A percentile compares a stretch with the other conserved stretches of the same genome.
Conservation (phyloP, 148 eudicot genomes). For the Camellia lanceoleosa region DNA sequence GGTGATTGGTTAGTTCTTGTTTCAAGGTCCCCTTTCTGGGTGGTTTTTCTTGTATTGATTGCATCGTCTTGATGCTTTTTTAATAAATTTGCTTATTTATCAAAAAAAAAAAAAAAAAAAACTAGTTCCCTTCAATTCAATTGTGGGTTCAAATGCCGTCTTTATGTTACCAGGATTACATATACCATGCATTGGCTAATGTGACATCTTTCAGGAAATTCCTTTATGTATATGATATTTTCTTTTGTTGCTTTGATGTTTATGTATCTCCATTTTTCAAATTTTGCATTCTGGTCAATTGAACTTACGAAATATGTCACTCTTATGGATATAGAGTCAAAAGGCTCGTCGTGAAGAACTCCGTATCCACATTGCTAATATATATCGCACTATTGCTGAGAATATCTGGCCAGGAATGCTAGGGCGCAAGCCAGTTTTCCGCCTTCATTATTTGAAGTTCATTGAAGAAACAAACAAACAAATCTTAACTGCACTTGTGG, state of each 20-base stretch:
- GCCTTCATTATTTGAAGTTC: conserved; percentile 86
- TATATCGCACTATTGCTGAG: conserved; percentile 87
- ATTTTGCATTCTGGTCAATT: not conserved
- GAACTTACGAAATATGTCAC: conserved; percentile 5
- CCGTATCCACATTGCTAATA: conserved; percentile 79
- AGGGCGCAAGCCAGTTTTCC: conserved; percentile 84
- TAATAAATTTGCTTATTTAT: too few species aligned
- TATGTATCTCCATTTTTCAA: not conserved
- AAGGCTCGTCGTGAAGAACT: conserved; percentile 98
- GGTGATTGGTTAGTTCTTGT: too few species aligned
- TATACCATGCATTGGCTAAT: not conserved
- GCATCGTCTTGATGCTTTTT: too few species aligned
- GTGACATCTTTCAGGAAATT: not conserved
- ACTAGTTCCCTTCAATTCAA: not conserved
- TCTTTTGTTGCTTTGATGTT: not conserved
- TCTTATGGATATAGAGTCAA: conserved; percentile 59
- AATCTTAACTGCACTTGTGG: conserved; percentile 56
- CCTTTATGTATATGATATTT: too few species aligned
- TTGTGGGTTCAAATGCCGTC: not conserved
- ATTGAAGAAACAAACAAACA: conserved; percentile 90
- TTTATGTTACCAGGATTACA: conserved; percentile 3
- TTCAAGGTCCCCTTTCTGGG: too few species aligned
- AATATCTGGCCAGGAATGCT: conserved; percentile 98
- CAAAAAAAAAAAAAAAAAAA: too few species aligned
- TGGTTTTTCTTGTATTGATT: too few species aligned